A percentile compares a stretch with the other conserved stretches of the same genome.
Evolutionary conservation across 1,139 yeast species (phyloP).

Genomic region (Yamadazyma dendronema): DNA sequence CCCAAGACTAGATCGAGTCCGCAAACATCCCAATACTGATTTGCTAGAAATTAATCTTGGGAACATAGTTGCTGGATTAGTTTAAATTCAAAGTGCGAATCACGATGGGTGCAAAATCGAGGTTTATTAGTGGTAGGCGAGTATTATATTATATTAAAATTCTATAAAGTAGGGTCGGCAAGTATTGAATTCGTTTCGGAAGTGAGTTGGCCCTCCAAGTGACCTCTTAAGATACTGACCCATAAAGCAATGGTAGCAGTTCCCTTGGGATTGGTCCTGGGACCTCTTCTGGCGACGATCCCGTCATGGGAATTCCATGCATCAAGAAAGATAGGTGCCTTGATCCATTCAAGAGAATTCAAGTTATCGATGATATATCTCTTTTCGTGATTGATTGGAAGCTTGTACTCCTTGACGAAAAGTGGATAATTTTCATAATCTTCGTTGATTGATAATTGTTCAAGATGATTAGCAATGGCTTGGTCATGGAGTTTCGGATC

Average conservation of each 20-base stretch:
- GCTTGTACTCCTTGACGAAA: slow-evolving; percentile 23
- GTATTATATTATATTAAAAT: background rate
- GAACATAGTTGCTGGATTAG: too few relatives aligned
- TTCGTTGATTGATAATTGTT: slow-evolving; percentile 15
- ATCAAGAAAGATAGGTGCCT: slow-evolving; percentile 63
- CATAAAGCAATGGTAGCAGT: slow-evolving; percentile 53
- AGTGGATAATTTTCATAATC: slow-evolving; percentile 27
- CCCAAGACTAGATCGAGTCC: background rate
- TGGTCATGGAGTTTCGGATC: slow-evolving; percentile 28
- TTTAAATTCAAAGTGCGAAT: too few relatives aligned
- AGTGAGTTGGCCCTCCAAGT: slow-evolving; percentile 19
- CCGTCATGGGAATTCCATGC: slow-evolving; percentile 73
- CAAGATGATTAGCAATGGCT: slow-evolving; percentile 19
- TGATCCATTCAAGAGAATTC: slow-evolving; percentile 60
- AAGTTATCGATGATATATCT: slow-evolving; percentile 46
- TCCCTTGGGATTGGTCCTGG: slow-evolving; percentile 52
- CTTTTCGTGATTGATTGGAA: slow-evolving; percentile 45
- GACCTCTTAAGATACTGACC: slow-evolving; percentile 44
- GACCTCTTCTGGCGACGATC: slow-evolving; percentile 66
- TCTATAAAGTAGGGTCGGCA: too few relatives aligned
- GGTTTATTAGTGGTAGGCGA: background rate
- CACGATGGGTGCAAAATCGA: background rate
- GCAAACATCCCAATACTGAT: background rate
- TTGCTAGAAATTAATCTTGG: too few relatives aligned
- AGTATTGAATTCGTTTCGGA: background rate